phyloP scores from a whole-genome alignment of 2,329 filamentous ascomycete species.

The Colletotrichum simmondsii region DNA sequence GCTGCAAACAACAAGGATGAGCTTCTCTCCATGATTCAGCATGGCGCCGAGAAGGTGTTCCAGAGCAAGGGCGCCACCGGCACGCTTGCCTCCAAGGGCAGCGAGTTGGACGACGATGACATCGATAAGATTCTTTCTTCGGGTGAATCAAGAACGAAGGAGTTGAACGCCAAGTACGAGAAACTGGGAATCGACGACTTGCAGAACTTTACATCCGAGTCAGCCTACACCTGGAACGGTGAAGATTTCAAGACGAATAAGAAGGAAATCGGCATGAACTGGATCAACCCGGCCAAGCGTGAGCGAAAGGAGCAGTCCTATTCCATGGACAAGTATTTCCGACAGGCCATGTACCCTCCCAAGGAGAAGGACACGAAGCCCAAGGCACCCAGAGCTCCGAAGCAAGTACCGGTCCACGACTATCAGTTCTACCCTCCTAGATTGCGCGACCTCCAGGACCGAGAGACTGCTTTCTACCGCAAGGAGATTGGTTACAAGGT shows the following conservation, averaged over 20 bases:
- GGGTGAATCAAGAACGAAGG: conserved; percentile 88
- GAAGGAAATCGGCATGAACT: conserved; percentile 91
- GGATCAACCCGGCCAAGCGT: conserved; percentile 98
- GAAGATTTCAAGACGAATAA: conserved; percentile 93
- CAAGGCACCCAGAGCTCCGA: conserved; percentile 94
- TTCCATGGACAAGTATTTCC: conserved; percentile 99
- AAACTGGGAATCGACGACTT: conserved; percentile 96
- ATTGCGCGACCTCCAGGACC: conserved; percentile 90
- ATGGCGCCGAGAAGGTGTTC: conserved; percentile 96
- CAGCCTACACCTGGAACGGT: conserved; percentile 98
- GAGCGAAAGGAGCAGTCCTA: conserved; percentile 98
- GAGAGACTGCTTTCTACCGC: conserved; percentile 94
- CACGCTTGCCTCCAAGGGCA: conserved; percentile 66
- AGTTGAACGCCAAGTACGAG: conserved; percentile 94
- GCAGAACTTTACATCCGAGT: conserved; percentile 97
- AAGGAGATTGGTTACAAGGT: conserved; percentile 98
- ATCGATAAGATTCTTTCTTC: conserved; percentile 89
- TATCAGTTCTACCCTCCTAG: conserved; percentile 95
- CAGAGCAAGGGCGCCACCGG: conserved; percentile 75
- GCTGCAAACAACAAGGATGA: conserved; percentile 96
- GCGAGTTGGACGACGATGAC: conserved; percentile 83
- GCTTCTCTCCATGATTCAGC: conserved; percentile 96
- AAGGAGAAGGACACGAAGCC: conserved; percentile 92
- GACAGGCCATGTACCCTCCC: conserved; percentile 81
- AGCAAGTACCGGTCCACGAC: conserved; percentile 91